Base-by-base conservation (phyloP, 176 grass and related monocot species). In the Rhynchospora breviuscula region DNA sequence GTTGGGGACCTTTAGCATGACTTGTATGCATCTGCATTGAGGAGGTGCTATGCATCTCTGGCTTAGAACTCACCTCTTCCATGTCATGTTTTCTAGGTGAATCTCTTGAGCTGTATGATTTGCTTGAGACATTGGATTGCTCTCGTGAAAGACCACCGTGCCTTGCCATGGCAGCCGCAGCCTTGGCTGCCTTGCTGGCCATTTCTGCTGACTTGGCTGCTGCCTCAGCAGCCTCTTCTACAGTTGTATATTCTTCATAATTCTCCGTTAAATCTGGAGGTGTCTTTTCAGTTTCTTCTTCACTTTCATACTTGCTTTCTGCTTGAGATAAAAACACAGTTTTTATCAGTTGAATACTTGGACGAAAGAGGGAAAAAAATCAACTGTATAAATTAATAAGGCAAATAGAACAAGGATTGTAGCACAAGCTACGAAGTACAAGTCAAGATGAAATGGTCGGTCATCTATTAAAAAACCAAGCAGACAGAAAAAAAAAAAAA, bases 161-260 rank as follows among this genome's bases (percentile, higher is more conserved):
- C 26, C 87, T 85, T 74, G 87, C 87, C 77, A 89, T 77, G 59
- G 83, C 75, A 17, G 82, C 87, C 47, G 87, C 87, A 47, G 83
- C 87, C 84, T 72, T 89, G 52, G 87, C 87, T 64, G 87, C 87
- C 53, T 80, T 85, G 82, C 87, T 89, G 48, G 87, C 87, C 7
- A 79, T 79, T 76, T 89, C 74, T 80, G 87, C 87, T 81, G 87
- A 85, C 84, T 81, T 80, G 22, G 87, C 87, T 33, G 87, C 87
- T 49, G 87, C 87, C 6, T 89, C 63, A 56, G 87, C 87, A 63
- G 87, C 87, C 67, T 83, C 78, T 85, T 79, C 79, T 81, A 80
- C 83, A 74, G 68, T 84, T 63, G 66, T 59, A 23, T 74, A 89
- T 85, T 89, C 77, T 76, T 62, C 66, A 63, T 81, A 63, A 43